Evolutionary conservation across 2,329 filamentous ascomycete species (phyloP).

Genomic region (Trichoderma sp.): DNA sequence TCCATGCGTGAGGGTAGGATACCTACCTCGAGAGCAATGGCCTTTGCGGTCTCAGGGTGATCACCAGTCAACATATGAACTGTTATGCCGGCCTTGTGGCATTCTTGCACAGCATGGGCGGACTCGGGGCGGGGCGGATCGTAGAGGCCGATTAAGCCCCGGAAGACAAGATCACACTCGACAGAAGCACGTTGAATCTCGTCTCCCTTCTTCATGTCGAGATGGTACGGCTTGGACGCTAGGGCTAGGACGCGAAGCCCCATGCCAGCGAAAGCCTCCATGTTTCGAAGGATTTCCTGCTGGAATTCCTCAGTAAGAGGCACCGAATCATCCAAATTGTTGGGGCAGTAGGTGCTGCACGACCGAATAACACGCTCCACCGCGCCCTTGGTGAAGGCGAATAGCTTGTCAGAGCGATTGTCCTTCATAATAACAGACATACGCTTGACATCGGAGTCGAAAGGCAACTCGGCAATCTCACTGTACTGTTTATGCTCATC

Average conservation of each 20-base stretch:
- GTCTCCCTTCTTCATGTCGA: background rate
- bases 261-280: background rate
- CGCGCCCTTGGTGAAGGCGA: background rate
- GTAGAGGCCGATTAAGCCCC: background rate
- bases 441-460: background rate
- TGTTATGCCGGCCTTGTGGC: background rate
- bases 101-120: background rate
- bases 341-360: background rate
- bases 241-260: background rate
- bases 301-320: background rate
- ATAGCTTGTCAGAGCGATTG: background rate
- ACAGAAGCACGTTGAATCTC: background rate
- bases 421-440: background rate
- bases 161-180: background rate
- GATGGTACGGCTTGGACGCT: background rate
- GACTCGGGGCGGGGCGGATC: background rate
- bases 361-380: background rate
- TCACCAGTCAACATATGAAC: background rate
- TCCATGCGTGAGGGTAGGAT: background rate
- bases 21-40: background rate
- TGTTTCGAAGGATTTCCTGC: background rate
- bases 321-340: background rate
- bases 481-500: constrained; percentile 54
- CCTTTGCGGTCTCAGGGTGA: background rate
- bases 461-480: background rate